Base-by-base conservation (phyloP, 306 rosid genomes). In the Neltuma alba region DNA sequence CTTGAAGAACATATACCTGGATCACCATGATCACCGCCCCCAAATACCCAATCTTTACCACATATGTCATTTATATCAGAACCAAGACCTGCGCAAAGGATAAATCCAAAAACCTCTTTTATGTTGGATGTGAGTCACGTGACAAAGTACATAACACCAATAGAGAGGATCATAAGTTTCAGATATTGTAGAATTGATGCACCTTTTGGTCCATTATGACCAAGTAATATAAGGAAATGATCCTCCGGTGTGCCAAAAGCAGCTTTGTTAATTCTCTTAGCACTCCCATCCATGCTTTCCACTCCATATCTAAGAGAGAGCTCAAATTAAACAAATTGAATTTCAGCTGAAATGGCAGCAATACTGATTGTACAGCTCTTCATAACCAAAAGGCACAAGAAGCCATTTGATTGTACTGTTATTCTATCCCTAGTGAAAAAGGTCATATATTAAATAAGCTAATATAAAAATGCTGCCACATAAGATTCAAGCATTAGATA, bases 41-140 rank as follows among this genome's bases (percentile, higher is more conserved):
- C 87, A 60, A 47, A 64, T 2, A 80, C 92, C 99, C 99, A 95
- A 85, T 95, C 99, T 80, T 86, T 91, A 67, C 99, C 99, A 84
- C 99, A 92, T 33, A 95, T 92, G 87, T 95, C 99, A 74, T 88
- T 82, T 76, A 76, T n/a, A 83, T 78, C 70, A 65, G 99, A 92
- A 80, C 98, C 99, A 85, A 92, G 97, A 79, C 99, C 99, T 92
- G 77, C 75, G 81, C 33, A 70, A 79, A 61, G 54, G 55, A 60
- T 58, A 75, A 80, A 75, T 70, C 55, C 48, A 83, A 41, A 70
- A 63, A 76, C 74, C 70, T 65, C 45, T 72, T 79, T 70, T 67
- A 77, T 18, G 38, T 65, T 54, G 64, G 79, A 45, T 45, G 15
- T 9, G 7, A 44, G 68, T 62, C 68, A 31, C 11, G 18, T 62